Evolutionary conservation across 2,329 filamentous ascomycete species (phyloP).

Genomic region (Metarhizium album): DNA sequence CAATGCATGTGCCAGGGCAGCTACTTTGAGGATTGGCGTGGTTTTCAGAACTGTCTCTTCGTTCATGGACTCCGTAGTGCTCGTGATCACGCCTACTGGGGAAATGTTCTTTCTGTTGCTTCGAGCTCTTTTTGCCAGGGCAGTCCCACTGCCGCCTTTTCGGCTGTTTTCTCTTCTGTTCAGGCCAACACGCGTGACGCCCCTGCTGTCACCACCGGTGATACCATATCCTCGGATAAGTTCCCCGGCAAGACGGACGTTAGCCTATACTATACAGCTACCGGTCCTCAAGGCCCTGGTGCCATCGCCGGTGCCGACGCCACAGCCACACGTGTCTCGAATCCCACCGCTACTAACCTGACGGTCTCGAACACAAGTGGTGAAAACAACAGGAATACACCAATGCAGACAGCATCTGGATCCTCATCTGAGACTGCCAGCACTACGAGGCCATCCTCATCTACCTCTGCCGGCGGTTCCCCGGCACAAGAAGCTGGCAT

Average conservation of each 20-base stretch:
- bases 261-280: conserved; percentile 31
- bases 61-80: conserved; percentile 29
- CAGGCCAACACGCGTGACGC: conserved; percentile 13
- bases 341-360: conserved; percentile 8
- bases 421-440: neutral
- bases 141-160: conserved; percentile 26
- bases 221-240: conserved; percentile 20
- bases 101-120: conserved; percentile 23
- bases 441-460: neutral
- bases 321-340: conserved; percentile 19
- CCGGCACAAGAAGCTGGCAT: conserved; percentile 14
- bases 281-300: conserved; percentile 27
- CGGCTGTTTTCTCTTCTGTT: conserved; percentile 21
- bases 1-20: conserved; percentile 32
- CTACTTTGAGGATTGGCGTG: conserved; percentile 32
- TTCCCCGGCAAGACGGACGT: conserved; percentile 27
- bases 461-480: conserved; percentile 12
- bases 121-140: conserved; percentile 25
- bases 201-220: conserved; percentile 18
- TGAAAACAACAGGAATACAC: neutral
- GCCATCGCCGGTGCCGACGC: conserved; percentile 30
- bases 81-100: conserved; percentile 22
- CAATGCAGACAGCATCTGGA: neutral
- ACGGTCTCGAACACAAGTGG: conserved; percentile 7
- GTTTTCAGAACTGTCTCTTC: conserved; percentile 29